These are phyloP conservation scores for Scutellaria minor DNA, from an alignment of 257 asterid species.

Conservation along the genomic window DNA sequence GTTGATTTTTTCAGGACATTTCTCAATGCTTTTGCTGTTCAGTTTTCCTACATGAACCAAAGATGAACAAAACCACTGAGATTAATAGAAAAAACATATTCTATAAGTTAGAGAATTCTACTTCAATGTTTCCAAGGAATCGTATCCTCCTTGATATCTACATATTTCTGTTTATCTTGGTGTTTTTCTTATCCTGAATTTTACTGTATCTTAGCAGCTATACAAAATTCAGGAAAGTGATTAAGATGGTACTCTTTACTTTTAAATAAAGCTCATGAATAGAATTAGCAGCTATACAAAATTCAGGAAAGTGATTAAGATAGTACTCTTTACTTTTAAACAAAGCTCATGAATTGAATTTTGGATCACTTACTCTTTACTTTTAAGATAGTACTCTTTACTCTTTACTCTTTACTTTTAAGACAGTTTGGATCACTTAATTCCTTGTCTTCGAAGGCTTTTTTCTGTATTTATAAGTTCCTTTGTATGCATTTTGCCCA, in stretches of 20 bases:
- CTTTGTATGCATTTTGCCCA: constrained; percentile 7
- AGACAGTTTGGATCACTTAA: not conserved
- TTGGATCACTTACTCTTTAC: no score
- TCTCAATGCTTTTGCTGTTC: constrained; percentile 63
- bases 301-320: not conserved
- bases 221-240: constrained; percentile 6
- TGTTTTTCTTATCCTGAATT: not conserved
- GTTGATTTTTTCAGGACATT: constrained; percentile 51
- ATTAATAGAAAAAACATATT: constrained; percentile 63
- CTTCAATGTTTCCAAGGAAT: constrained; percentile 64
- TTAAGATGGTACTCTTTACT: not conserved
- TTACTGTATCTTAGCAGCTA: not conserved
- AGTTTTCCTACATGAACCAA: constrained; percentile 49
- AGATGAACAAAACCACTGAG: constrained; percentile 56
- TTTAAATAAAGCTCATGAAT: constrained; percentile 8
- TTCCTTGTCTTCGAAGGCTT: constrained; percentile 20
- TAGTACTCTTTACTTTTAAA: not conserved
- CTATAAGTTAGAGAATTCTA: constrained; percentile 56
- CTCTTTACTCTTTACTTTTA: not conserved
- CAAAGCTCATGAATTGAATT: constrained; percentile 18
- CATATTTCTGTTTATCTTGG: constrained; percentile 31
- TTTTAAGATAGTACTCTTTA: not conserved
- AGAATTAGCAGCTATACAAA: constrained; percentile 8
- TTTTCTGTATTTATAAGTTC: constrained; percentile 12
- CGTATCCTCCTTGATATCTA: constrained; percentile 70